phyloP scores from a whole-genome alignment of 2,329 filamentous ascomycete genomes.

The Metarhizium anisopliae region DNA sequence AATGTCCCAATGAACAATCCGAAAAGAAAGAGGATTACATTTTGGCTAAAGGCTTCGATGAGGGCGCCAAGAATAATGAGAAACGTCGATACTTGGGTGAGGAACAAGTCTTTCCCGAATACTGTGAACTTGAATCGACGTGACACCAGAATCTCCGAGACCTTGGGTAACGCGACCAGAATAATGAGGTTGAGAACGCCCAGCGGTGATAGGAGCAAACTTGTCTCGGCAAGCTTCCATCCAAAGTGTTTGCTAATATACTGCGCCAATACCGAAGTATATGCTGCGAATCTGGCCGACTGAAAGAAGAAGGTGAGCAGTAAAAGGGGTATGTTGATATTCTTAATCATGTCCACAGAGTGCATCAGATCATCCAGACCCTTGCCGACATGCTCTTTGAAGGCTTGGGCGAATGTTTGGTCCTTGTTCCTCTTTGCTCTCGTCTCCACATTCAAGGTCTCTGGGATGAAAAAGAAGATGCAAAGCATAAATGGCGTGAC shows the following conservation, averaged over 20 bases:
- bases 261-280: constrained; percentile 28
- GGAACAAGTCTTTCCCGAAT: constrained; percentile 28
- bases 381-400: constrained; percentile 24
- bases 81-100: constrained; percentile 23
- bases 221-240: constrained; percentile 32
- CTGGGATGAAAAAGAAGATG: constrained; percentile 28
- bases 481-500: constrained; percentile 23
- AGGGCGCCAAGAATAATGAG: constrained; percentile 14
- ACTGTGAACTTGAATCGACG: constrained; percentile 22
- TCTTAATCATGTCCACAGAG: constrained; percentile 25
- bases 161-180: constrained; percentile 25
- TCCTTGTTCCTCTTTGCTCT: not conserved
- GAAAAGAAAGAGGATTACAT: constrained; percentile 21
- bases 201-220: constrained; percentile 30
- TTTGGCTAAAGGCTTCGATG: constrained; percentile 12
- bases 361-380: constrained; percentile 21
- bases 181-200: constrained; percentile 29
- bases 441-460: constrained; percentile 24
- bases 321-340: constrained; percentile 26
- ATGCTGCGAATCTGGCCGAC: constrained; percentile 25
- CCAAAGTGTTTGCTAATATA: constrained; percentile 35
- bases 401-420: constrained; percentile 18
- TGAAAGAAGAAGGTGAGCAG: constrained; percentile 29
- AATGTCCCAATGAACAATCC: constrained; percentile 28
- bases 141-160: constrained; percentile 23